phyloP scores from a whole-genome alignment of 148 eudicot genomes.

The Rhododendron henanense region DNA sequence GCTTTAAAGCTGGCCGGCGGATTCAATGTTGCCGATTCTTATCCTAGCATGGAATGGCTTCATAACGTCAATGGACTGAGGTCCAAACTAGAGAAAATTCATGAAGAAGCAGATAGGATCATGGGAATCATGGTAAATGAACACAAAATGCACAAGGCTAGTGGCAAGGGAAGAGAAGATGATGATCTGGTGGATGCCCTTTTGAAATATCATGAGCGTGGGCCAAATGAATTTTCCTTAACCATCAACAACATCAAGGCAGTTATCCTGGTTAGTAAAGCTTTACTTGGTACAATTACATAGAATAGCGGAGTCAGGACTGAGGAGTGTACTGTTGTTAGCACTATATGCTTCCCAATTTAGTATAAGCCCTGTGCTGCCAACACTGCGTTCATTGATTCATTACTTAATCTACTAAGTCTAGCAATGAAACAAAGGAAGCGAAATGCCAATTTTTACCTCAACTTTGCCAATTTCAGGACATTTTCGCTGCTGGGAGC shows the following conservation, averaged over 20 bases:
- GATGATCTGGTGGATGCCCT: slow-evolving; percentile 34
- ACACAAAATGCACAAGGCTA: neutral
- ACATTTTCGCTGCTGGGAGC: slow-evolving; percentile 25
- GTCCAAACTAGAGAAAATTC: slow-evolving; percentile 13
- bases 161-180: neutral
- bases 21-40: slow-evolving; percentile 25
- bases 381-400: neutral
- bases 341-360: too few species aligned
- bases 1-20: slow-evolving; percentile 2
- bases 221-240: slow-evolving; percentile 11
- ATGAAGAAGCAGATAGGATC: slow-evolving; percentile 12
- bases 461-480: slow-evolving; percentile 11
- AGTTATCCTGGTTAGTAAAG: neutral
- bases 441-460: neutral
- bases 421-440: neutral
- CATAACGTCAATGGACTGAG: slow-evolving; percentile 14
- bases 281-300: neutral
- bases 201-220: slow-evolving; percentile 12
- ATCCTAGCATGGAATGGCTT: slow-evolving; percentile 20
- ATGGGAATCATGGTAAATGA: slow-evolving; percentile 21
- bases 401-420: neutral
- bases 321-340: neutral
- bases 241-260: slow-evolving; percentile 31
- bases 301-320: neutral
- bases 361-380: neutral